A percentile compares a stretch with the other conserved stretches of the same genome.
These are phyloP conservation scores for Monosporozyma siamensis DNA, from an alignment of 805 yeast species.

Conservation along the genomic window DNA sequence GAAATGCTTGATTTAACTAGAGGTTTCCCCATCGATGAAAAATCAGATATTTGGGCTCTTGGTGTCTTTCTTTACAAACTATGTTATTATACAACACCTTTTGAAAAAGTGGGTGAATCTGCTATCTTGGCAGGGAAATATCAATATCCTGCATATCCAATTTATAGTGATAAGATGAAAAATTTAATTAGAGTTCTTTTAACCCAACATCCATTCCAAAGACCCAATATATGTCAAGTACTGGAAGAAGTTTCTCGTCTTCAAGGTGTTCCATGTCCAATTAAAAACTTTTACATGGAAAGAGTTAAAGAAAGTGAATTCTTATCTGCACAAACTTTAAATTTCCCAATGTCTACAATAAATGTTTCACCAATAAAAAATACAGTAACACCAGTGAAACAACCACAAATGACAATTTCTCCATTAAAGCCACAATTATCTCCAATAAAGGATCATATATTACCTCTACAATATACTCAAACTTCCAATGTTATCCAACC, in stretches of 20 bases:
- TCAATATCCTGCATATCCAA: constrained; percentile 46
- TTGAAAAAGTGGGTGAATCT: constrained; percentile 55
- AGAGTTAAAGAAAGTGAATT: constrained; percentile 13
- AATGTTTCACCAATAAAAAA: not conserved
- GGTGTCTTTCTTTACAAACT: constrained; percentile 71
- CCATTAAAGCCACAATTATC: constrained; percentile 5
- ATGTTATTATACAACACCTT: constrained; percentile 77
- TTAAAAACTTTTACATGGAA: constrained; percentile 31
- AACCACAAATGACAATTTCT: not conserved
- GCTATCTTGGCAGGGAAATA: constrained; percentile 53
- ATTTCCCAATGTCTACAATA: not conserved
- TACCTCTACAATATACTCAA: not conserved
- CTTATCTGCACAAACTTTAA: not conserved
- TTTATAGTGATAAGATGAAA: constrained; percentile 52
- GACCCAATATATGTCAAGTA: constrained; percentile 70
- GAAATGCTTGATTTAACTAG: constrained; percentile 71
- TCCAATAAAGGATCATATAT: not conserved
- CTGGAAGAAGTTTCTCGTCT: constrained; percentile 60
- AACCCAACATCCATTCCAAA: constrained; percentile 54
- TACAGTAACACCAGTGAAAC: not conserved
- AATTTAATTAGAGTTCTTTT: constrained; percentile 55
- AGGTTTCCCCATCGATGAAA: constrained; percentile 67
- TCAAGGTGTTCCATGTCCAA: constrained; percentile 43
- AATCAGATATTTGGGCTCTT: constrained; percentile 79
- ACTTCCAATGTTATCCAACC: not conserved